phyloP scores from a whole-genome alignment of 257 asterid genomes.

The Nicotiana tabacum region DNA sequence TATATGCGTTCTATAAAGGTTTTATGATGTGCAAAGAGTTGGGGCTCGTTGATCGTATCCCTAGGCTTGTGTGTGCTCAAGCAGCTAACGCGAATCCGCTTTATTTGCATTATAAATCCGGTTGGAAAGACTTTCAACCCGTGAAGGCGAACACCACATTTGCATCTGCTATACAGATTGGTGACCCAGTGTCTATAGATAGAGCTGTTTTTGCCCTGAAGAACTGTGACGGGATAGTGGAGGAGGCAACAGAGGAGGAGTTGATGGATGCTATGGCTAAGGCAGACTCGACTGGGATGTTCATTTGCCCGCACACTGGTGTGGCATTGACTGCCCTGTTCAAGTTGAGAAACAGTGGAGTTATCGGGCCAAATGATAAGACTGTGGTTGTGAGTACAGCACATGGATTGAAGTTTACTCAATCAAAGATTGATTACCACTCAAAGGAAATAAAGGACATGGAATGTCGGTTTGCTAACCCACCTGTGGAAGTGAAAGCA shows the following conservation, averaged over 20 bases:
- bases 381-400: slow-evolving; percentile 91
- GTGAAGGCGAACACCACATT: slow-evolving; percentile 77
- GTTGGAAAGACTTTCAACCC: slow-evolving; percentile 73
- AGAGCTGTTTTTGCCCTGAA: slow-evolving; percentile 73
- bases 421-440: slow-evolving; percentile 74
- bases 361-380: slow-evolving; percentile 57
- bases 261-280: slow-evolving; percentile 89
- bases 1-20: slow-evolving; percentile 83
- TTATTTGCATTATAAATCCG: slow-evolving; percentile 58
- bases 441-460: slow-evolving; percentile 62
- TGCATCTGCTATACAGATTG: slow-evolving; percentile 90
- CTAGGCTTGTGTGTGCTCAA: slow-evolving; percentile 84
- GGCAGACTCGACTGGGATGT: slow-evolving; percentile 93
- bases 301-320: slow-evolving; percentile 87
- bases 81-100: slow-evolving; percentile 87
- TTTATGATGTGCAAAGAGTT: slow-evolving; percentile 78
- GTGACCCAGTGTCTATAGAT: slow-evolving; percentile 84
- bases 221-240: slow-evolving; percentile 67
- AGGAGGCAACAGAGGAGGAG: slow-evolving; percentile 91
- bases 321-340: slow-evolving; percentile 73
- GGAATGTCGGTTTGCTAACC: slow-evolving; percentile 72
- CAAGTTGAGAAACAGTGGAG: slow-evolving; percentile 69
- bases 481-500: slow-evolving; percentile 76
- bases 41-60: slow-evolving; percentile 76
- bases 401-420: slow-evolving; percentile 84